Base-by-base conservation (phyloP, 129 eudicot genomes). In the Flaveria sonorensis region DNA sequence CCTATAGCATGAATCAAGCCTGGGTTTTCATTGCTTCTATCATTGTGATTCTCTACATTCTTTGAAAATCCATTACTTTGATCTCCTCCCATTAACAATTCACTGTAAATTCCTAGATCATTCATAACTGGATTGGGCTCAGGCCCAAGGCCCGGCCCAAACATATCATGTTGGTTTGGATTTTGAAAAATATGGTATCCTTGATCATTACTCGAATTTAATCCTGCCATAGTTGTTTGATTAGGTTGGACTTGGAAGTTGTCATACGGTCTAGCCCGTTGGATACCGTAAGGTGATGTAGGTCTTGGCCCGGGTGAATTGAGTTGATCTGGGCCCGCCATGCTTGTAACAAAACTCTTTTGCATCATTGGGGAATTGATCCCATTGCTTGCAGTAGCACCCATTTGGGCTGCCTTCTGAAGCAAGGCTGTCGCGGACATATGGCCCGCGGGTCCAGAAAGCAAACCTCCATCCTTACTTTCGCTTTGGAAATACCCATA, bases 281-380 rank as follows among this genome's bases (percentile, higher is more conserved):
- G 83, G 21, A 73, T 6, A 14, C 51, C 72, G 2, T 79, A 71
- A 11, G 88, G 72, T 3, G 85, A 70, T 36, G 79, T 7, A 0
- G 81, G 75, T 16, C 78, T 83, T 47, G 84, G 70, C 20, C 65
- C 80, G 3, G 45, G 72, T 19, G 85, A 55, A 65, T 53, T 60
- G 13, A 72, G 40, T 47, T 79, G 88, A 79, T 87, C 89, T 1
- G 86, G 77, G 32, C 92, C 95, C 0, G 81, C 85, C 89, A 89
- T 87, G 82, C 85, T 79, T 47, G 80, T 85, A 66, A 75, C 86
- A 42, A 85, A 92, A 72, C 87, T 86, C 83, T 87, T 86, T 69
- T 92, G 97, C 88, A 89, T 89, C 92, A 87, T 87, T 1, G 97
- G 96, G n/a, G 92, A 89, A 74, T 87, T 87, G 16, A 89, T 89